Evolutionary conservation across 1,139 yeast species (phyloP).

Genomic region (Arxiozyma bovina): DNA sequence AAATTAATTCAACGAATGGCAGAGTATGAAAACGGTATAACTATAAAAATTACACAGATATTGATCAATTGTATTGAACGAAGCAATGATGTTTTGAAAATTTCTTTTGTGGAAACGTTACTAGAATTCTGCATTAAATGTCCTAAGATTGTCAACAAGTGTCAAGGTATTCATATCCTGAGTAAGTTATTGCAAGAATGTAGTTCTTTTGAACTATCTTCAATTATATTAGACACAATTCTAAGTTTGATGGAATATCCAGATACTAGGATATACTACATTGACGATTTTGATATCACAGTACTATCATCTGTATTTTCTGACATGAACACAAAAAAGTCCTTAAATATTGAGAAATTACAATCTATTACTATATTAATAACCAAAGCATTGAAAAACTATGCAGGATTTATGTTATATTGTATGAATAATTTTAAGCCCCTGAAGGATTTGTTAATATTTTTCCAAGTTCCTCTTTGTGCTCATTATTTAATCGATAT

Average conservation of each 20-base stretch:
- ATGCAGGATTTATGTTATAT: conserved; percentile 70
- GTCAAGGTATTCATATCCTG: conserved; percentile 58
- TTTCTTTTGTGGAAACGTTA: conserved; percentile 55
- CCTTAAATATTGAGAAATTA: conserved; percentile 44
- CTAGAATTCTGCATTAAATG: conserved; percentile 58
- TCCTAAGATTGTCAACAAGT: conserved; percentile 52
- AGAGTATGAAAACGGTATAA: conserved; percentile 42
- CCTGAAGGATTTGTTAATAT: conserved; percentile 49
- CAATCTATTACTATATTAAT: conserved; percentile 58
- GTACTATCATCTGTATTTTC: conserved; percentile 59
- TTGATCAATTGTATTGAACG: conserved; percentile 64
- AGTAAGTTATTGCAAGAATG: conserved; percentile 56
- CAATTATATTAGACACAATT: conserved; percentile 48
- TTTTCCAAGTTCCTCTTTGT: conserved; percentile 54
- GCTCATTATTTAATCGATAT: conserved; percentile 64
- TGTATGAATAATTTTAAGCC: conserved; percentile 51
- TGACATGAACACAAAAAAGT: conserved; percentile 41
- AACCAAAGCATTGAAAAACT: conserved; percentile 53
- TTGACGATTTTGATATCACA: conserved; percentile 56
- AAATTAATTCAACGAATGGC: conserved; percentile 59
- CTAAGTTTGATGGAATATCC: conserved; percentile 54
- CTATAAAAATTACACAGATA: conserved; percentile 62
- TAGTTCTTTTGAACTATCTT: conserved; percentile 45
- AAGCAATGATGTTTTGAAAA: conserved; percentile 46
- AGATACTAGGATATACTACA: conserved; percentile 45